phyloP scores from a whole-genome alignment of 768 basidiomycete species.

The Suillus subluteus region DNA sequence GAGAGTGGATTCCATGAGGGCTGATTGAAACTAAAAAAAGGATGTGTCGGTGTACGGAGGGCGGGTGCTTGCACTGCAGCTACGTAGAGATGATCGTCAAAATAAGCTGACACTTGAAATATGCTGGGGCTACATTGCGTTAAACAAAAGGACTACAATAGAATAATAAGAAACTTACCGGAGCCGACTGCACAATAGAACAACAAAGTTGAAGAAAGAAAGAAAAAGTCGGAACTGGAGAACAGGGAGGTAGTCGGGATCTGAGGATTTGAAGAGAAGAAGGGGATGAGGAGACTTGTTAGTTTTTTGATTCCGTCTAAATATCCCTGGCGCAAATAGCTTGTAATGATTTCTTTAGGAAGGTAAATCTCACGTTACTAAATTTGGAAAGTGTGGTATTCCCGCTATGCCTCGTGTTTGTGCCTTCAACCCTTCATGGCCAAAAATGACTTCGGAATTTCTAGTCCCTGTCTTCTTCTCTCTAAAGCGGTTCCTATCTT shows the following conservation, averaged over 20 bases:
- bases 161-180: not conserved
- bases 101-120: constrained; percentile 37
- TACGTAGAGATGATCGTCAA: constrained; percentile 38
- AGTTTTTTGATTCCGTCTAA: constrained; percentile 36
- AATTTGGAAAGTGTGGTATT: constrained; percentile 26
- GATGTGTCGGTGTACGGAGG: constrained; percentile 20
- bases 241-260: constrained; percentile 37
- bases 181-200: constrained; percentile 38
- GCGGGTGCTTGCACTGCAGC: constrained; percentile 50
- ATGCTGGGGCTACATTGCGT: constrained; percentile 29
- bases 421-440: constrained; percentile 14
- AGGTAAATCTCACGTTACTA: not conserved
- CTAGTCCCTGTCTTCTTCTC: constrained; percentile 34
- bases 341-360: constrained; percentile 18
- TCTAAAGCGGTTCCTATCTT: constrained; percentile 15
- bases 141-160: constrained; percentile 10
- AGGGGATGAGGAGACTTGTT: constrained; percentile 24
- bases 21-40: constrained; percentile 13
- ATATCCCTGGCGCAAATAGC: constrained; percentile 27
- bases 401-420: constrained; percentile 34
- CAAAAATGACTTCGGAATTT: constrained; percentile 27
- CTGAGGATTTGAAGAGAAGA: constrained; percentile 22
- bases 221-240: constrained; percentile 46
- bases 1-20: constrained; percentile 50
- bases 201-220: constrained; percentile 33